Base-by-base conservation (phyloP, 2,329 filamentous ascomycete genomes). In the Truncatella angustata region DNA sequence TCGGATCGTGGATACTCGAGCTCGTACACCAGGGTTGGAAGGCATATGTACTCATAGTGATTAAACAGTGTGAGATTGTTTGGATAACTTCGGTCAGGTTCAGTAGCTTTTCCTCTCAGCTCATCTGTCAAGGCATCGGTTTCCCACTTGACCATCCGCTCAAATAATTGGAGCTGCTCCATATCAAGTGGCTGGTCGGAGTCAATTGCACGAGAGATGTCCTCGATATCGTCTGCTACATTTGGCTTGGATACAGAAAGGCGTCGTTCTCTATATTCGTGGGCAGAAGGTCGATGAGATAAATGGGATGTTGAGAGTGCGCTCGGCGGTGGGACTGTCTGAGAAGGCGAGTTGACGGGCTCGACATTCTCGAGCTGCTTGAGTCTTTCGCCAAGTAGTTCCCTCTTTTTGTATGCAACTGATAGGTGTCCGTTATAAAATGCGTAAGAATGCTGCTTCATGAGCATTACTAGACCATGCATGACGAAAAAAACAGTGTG, bases 371-470 rank as follows among this genome's bases (percentile, higher is more conserved):
- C 80, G 2, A 90, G 74, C 56, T 84, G 76, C 51, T 80, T 76
- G 23, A 90, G 67, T 52, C 73, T 77, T 4, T 59, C 63, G 9
- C 73, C 63, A n/a, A 82, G 66, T n/a, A 66, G 62, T 10, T 63
- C 58, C 2, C 79, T 73, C 51, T 73, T 73, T 53, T 80, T 77
- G 61, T 84, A 82, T 3, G 82, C 72, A 18, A 81, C 78, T 3
- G 80, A 90, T 47, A 86, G 73, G 56, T 91, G 81, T 5, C 89
- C 88, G 60, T 91, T 92, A 68, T 90, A 91, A 59, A 90, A 90
- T 4, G 86, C 79, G 62, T 90, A 91, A 16, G 85, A 87, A 65
- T 91, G 89, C 68, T 91, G 87, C 72, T 93, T 93, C 89, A 92
- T 92, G 21, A 92, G 66, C 77, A 91, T 87, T 3, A 88, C 82